Evolutionary conservation across 2,329 filamentous ascomycete species (phyloP).

Genomic region (Colletotrichum filicis): DNA sequence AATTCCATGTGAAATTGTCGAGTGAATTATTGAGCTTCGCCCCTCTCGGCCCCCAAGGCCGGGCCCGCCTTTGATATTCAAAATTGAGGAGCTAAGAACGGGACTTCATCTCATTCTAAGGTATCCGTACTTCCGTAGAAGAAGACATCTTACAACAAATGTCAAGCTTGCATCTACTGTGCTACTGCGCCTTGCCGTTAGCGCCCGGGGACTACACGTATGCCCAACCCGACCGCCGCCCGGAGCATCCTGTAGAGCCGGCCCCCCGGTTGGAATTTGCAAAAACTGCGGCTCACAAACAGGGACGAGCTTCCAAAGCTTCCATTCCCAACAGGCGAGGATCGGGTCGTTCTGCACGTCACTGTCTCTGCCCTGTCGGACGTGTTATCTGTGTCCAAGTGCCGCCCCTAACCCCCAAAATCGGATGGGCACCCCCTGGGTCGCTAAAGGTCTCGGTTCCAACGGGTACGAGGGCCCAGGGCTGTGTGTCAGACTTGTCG

Average conservation of each 20-base stretch:
- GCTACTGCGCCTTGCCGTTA: neutral
- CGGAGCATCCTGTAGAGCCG: neutral
- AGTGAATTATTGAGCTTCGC: neutral
- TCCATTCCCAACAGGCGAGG: neutral
- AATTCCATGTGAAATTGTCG: neutral
- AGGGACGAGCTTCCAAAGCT: neutral
- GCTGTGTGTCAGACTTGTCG: neutral
- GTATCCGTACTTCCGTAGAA: neutral
- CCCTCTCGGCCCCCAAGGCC: neutral
- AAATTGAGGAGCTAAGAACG: neutral
- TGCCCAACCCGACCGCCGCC: neutral
- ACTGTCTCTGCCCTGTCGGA: neutral
- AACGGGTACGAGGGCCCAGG: neutral
- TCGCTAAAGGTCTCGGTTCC: constrained; percentile 1
- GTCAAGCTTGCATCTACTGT: neutral
- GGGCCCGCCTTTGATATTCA: neutral
- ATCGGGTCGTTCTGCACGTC: neutral
- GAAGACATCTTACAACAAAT: neutral
- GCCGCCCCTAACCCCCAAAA: neutral
- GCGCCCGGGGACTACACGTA: neutral
- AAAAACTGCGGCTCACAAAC: neutral
- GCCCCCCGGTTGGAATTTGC: neutral
- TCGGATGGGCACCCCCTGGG: constrained; percentile 2
- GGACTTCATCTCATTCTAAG: neutral
- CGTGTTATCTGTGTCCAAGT: neutral